These are phyloP conservation scores for Phytophthora melonis DNA, from an alignment of 352 stramenopile genomes.

Conservation along the genomic window DNA sequence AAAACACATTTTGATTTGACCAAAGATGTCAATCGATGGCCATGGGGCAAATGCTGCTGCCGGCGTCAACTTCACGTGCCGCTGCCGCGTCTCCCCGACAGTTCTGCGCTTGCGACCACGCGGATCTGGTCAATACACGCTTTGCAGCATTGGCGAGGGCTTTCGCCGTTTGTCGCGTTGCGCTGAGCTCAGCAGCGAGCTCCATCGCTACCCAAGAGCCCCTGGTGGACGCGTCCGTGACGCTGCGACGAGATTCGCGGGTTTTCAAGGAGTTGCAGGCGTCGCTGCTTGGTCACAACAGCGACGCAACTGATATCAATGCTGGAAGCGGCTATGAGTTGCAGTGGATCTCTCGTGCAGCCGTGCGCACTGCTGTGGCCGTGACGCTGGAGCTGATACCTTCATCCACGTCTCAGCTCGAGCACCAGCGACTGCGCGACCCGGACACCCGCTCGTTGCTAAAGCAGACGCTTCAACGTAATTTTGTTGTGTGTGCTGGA, in stretches of 20 bases:
- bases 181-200: constrained; percentile 28
- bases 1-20: not conserved
- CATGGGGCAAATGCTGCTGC: constrained; percentile 7
- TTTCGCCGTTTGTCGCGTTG: constrained; percentile 57
- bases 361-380: constrained; percentile 51
- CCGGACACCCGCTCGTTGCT: constrained; percentile 56
- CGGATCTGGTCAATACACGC: constrained; percentile 46
- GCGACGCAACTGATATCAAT: not conserved
- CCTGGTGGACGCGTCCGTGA: constrained; percentile 43
- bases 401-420: constrained; percentile 17
- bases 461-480: constrained; percentile 64
- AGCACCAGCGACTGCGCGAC: constrained; percentile 34
- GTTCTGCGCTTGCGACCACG: constrained; percentile 42
- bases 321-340: constrained; percentile 1
- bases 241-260: constrained; percentile 27
- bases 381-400: constrained; percentile 59
- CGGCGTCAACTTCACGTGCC: constrained; percentile 64
- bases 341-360: constrained; percentile 58
- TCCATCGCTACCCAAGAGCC: not conserved
- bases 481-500: constrained; percentile 49
- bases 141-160: constrained; percentile 33
- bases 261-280: constrained; percentile 34
- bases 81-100: constrained; percentile 54
- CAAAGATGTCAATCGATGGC: constrained; percentile 32
- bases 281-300: constrained; percentile 27